Evolutionary conservation across 129 eudicot genomes (phyloP), one percentile per base, ranked within the genome.

Genomic region (Oenanthe sinensis): DNA sequence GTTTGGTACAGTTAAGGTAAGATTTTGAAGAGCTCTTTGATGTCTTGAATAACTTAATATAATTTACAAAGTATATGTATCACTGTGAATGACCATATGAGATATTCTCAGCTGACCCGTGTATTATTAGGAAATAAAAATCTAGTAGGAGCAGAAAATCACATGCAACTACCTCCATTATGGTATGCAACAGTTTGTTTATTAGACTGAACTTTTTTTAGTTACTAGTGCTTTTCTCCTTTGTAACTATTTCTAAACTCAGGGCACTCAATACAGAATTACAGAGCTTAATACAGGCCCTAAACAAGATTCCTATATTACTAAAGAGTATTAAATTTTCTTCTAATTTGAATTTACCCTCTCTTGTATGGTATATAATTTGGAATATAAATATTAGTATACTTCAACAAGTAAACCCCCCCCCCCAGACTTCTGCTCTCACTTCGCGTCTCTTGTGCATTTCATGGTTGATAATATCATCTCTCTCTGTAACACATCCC

Each of bases 1-100:
- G 54, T 95, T 85, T 84, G 99, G 99, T 75, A 73, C 84, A 15
- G 91, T 95, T 54, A 95, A 90, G 99, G 99, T 95, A 90, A 28
- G 68, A n/a, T n/a, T 7, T 8, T 60, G 68, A 20, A 60, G 3
- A 60, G 33, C 36, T 60, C 12, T 60, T 58, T 60, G 68, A 60
- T 60, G 30, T 58, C 33, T 58, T n/a, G 12, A 58, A n/a, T 12
- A 22, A 8, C 30, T 58, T 22, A 1, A 58, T n/a, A 2, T 58
- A 20, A 58, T 49, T 49, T 15, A 16, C 55, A 49, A 49, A 49
- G 52, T 48, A 49, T 6, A 49, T 49, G 7, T 49, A 49, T 49
- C 4, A 49, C 55, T 49, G 42, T 15, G 55, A 49, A 49, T 15
- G 17, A 15, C 55, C 2, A 50, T 22, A 58, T 60, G 68, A 20